Percentiles rank a stretch among this genome's conserved stretches.
These are phyloP conservation scores for Vitis hybrid DNA, from an alignment of 177 flowering plant species.

Conservation along the genomic window DNA sequence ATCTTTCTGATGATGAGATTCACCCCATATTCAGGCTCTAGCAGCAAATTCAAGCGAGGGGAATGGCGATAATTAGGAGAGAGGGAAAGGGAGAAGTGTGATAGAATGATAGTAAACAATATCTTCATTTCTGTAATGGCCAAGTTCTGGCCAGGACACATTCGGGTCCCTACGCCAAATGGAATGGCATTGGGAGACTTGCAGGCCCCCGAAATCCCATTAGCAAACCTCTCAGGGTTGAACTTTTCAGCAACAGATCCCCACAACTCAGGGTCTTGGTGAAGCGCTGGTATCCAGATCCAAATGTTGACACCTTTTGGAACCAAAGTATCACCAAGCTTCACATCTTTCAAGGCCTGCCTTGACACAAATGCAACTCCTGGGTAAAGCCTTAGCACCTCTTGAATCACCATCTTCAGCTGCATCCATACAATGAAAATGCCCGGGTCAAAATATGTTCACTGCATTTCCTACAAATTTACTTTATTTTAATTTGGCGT, in stretches of 20 bases:
- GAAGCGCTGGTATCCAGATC: constrained; percentile 13
- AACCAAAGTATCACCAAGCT: constrained; percentile 3
- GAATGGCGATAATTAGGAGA: constrained; percentile 16
- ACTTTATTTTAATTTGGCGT: too few species aligned
- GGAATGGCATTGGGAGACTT: constrained; percentile 15
- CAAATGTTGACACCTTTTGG: constrained; percentile 12
- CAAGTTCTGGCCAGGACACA: constrained; percentile 16
- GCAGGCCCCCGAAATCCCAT: constrained; percentile 11
- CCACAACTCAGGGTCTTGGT: constrained; percentile 15
- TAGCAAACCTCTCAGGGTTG: constrained; percentile 17
- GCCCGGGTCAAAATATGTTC: not conserved
- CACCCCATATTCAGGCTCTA: constrained; percentile 18
- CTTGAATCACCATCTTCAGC: constrained; percentile 16
- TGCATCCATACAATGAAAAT: not conserved
- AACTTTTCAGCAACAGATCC: constrained; percentile 13
- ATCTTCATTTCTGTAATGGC: constrained; percentile 17
- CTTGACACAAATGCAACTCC: constrained; percentile 14
- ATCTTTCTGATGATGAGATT: constrained; percentile 7
- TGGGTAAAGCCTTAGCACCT: constrained; percentile 14
- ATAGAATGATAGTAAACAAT: constrained; percentile 6
- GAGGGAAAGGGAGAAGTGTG: constrained; percentile 3
- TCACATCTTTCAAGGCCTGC: constrained; percentile 13
- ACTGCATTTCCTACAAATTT: too few species aligned
- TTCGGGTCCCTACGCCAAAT: constrained; percentile 14
- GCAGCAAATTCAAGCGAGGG: constrained; percentile 12